Base-by-base conservation (phyloP, 306 rosid genomes). In the Cucurbita ficifolia region DNA sequence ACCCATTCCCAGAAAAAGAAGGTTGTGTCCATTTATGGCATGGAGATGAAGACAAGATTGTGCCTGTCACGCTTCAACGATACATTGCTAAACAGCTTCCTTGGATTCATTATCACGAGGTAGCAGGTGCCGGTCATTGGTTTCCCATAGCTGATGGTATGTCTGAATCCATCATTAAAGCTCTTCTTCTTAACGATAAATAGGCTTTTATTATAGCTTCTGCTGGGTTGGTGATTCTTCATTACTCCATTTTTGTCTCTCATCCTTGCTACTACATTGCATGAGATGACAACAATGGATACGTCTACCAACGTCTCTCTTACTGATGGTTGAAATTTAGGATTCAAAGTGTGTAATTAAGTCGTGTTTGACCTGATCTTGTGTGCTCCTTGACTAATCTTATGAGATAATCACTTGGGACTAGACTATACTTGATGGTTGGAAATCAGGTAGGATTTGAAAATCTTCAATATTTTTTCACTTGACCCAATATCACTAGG, bases 1-100 rank as follows among this genome's bases (percentile, higher is more conserved):
- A 88, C 55, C 98, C 97, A 18, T 93, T 88, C 77, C 90, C 86
- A 36, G 80, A 60, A 48, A 85, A 81, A 22, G 96, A 88, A 80
- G 93, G 86, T 53, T 83, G 87, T 0, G 89, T 90, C 56, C 97
- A 93, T 81, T 22, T 93, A 74, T 93, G 97, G 97, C 98, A 93
- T 0, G 98, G 98, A 56, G 96, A 86, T 19, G 89, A 93, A 0
- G 98, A 93, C 83, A 0, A 16, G 61, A 1, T 90, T 21, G 94
- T 86, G 53, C 92, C 90, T 21, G 89, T 80, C 59, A 77, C 71
- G 7, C 61, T 82, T 57, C 90, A 88, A 60, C 82, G 90, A 46
- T 76, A 84, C 83, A 87, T 90, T 75, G 89, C 76, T 0, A 83
- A 87, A 72, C 81, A 54, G 36, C 90, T 93, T 68, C 89, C 95